Evolutionary conservation across 441 rosid genomes (phyloP), one percentile per base, ranked within the genome.

Genomic region (Oxalis stricta): DNA sequence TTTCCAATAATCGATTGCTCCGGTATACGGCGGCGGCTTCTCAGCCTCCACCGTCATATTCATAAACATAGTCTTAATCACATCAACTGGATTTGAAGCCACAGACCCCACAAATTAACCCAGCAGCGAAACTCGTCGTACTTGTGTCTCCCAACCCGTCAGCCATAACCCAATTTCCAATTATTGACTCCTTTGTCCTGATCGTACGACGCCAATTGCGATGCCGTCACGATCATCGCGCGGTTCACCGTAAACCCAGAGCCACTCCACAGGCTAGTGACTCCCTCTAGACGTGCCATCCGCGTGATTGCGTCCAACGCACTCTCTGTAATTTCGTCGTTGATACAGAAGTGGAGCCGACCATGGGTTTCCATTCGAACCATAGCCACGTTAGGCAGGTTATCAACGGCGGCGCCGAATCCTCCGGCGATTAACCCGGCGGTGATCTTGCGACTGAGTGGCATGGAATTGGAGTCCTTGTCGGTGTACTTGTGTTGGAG

Each of bases 351-450:
- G 0, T 94, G 94, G 8, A 86, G 73, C 15, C 91, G 66, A 0
- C 87, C 94, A 40, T 86, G 94, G 3, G 91, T 87, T 52, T 86
- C 87, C 96, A 86, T 86, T 26, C 94, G 53, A 10, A 86, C 91
- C 96, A 86, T 82, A 0, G 94, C 87, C 21, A 86, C 86, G 28
- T 86, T 94, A 2, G 94, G 94, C 0, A 91, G 96, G 26, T 79
- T 86, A 0, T 94, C 94, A 0, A 82, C 87, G 3, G 81, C 67
- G 0, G 94, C 91, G 1, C 96, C 91, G 10, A 86, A 36, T 1
- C 71, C 94, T 20, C 94, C 94, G 59, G 94, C 79, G 26, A 79
- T 51, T 1, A 73, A 45, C 0, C 94, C 94, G 24, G 89, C 89
- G 0, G 67, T 30, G 42, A 79, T 64, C 44, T 79, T 82, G 0